A percentile compares a stretch with the other conserved stretches of the same genome.
phyloP scores from a whole-genome alignment of 345 rosid genomes.

The Chamaenerion angustifolium region DNA sequence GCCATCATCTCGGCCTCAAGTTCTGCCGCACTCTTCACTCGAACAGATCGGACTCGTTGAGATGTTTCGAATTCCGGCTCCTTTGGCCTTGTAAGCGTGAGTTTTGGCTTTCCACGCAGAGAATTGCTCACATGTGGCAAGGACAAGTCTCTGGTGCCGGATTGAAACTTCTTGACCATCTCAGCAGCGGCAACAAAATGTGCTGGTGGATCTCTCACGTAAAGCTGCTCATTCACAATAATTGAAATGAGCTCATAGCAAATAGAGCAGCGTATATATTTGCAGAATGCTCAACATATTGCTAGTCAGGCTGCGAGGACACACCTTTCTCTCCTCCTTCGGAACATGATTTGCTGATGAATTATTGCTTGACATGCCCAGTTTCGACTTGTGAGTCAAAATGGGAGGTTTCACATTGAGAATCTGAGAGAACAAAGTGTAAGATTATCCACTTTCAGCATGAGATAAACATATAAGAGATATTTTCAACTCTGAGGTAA shows the following conservation, averaged over 20 bases:
- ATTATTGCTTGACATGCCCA: conserved; percentile 38
- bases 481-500: neutral
- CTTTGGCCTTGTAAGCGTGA: conserved; percentile 81
- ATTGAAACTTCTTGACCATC: conserved; percentile 74
- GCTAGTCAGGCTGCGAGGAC: conserved; percentile 1
- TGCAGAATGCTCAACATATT: too few species aligned
- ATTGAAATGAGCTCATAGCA: neutral
- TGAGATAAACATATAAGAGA: too few species aligned
- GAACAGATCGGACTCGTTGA: conserved; percentile 68
- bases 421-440: conserved; percentile 34
- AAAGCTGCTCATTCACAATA: conserved; percentile 23
- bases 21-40: conserved; percentile 77
- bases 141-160: conserved; percentile 68
- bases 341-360: conserved; percentile 24
- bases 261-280: neutral
- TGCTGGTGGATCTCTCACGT: conserved; percentile 34
- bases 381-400: conserved; percentile 72
- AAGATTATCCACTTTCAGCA: too few species aligned
- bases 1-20: conserved; percentile 98
- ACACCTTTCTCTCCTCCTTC: conserved; percentile 74
- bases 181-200: conserved; percentile 73
- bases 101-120: conserved; percentile 43
- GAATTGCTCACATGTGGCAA: conserved; percentile 27
- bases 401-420: conserved; percentile 55
- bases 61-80: conserved; percentile 89